phyloP scores from a whole-genome alignment of 2,329 filamentous ascomycete species.

The Colletotrichum sp. region DNA sequence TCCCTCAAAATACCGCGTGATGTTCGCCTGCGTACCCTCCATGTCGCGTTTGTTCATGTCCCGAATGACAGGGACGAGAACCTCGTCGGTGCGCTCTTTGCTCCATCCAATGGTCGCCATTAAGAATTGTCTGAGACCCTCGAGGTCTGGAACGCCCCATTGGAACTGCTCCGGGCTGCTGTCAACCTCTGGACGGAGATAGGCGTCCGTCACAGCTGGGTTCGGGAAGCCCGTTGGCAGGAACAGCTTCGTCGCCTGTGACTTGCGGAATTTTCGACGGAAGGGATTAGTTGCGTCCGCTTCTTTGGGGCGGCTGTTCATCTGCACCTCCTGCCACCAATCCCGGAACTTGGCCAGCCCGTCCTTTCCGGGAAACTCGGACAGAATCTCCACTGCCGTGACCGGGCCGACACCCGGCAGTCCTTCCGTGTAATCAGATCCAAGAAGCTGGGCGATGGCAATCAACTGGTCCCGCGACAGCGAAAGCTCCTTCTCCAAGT shows the following conservation, averaged over 20 bases:
- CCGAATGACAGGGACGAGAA: constrained; percentile 90
- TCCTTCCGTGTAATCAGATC: constrained; percentile 94
- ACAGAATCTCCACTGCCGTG: constrained; percentile 91
- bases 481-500: constrained; percentile 88
- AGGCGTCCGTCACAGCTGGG: constrained; percentile 79
- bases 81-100: constrained; percentile 90
- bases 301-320: constrained; percentile 66
- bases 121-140: constrained; percentile 81
- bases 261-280: constrained; percentile 83
- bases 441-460: constrained; percentile 85
- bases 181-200: constrained; percentile 87
- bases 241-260: constrained; percentile 84
- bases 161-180: constrained; percentile 78
- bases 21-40: constrained; percentile 95
- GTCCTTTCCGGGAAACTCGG: constrained; percentile 74
- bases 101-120: constrained; percentile 95
- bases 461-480: constrained; percentile 89
- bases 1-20: constrained; percentile 90
- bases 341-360: constrained; percentile 78
- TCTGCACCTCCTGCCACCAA: constrained; percentile 87
- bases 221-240: constrained; percentile 82
- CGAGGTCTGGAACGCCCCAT: constrained; percentile 95
- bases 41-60: constrained; percentile 91
- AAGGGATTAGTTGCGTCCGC: constrained; percentile 68
- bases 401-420: constrained; percentile 91